A percentile compares a stretch with the other conserved stretches of the same genome.
phyloP scores from a whole-genome alignment of 441 rosid species.

The Arabidopsis lyrata region DNA sequence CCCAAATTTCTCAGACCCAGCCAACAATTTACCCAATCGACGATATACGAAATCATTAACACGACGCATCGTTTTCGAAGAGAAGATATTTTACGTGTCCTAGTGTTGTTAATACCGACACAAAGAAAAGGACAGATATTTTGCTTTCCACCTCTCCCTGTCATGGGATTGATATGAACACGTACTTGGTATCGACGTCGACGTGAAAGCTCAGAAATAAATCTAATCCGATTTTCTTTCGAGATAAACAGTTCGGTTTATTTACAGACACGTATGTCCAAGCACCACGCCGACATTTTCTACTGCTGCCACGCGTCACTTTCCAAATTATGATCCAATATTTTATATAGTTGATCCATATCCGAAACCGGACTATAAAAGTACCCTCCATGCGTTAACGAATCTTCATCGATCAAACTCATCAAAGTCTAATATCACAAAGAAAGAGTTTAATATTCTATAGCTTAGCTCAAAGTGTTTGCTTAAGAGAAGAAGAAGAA shows the following conservation, averaged over 20 bases:
- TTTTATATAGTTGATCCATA: constrained; percentile 26
- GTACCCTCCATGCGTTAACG: not conserved
- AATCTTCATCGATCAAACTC: constrained; percentile 30
- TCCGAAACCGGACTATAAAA: constrained; percentile 39
- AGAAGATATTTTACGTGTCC: constrained; percentile 29
- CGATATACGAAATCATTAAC: not conserved
- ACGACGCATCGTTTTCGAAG: constrained; percentile 14
- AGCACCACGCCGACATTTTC: constrained; percentile 24
- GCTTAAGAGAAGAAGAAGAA: constrained; percentile 32
- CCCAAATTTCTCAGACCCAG: not conserved
- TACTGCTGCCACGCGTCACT: constrained; percentile 21
- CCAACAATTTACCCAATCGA: not conserved
- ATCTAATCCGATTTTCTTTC: constrained; percentile 11
- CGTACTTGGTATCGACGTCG: constrained; percentile 29
- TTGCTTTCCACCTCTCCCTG: constrained; percentile 8
- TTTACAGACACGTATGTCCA: constrained; percentile 4
- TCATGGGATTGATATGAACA: constrained; percentile 33
- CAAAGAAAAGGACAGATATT: constrained; percentile 12
- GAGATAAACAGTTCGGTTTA: not conserved
- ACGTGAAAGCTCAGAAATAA: constrained; percentile 14
- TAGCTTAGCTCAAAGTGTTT: constrained; percentile 44
- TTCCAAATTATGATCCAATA: not conserved
- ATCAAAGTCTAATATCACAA: constrained; percentile 7
- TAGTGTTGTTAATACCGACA: constrained; percentile 32
- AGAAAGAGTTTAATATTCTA: not conserved